Conservation (phyloP, 2,329 filamentous ascomycete species). For the Lanzia echinophila region DNA sequence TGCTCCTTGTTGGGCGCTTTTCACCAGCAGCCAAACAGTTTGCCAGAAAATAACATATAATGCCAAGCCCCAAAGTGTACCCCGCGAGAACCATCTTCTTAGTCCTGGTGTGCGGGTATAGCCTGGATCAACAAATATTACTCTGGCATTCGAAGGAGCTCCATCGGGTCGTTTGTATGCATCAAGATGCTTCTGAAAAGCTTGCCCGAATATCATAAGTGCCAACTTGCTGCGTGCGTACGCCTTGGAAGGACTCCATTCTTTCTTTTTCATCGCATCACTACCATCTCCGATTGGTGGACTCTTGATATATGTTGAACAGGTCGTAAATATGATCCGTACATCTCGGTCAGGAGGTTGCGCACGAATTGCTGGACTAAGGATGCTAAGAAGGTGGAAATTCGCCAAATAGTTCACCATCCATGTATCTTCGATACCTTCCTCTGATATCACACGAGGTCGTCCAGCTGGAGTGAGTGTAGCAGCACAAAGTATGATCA, state of each 20-base stretch:
- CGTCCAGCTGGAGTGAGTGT: slow-evolving; percentile 65
- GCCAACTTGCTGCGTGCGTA: slow-evolving; percentile 69
- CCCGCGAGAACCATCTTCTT: slow-evolving; percentile 78
- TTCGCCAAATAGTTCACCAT: slow-evolving; percentile 93
- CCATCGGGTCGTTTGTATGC: slow-evolving; percentile 78
- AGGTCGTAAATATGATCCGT: slow-evolving; percentile 77
- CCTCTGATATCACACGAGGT: slow-evolving; percentile 54
- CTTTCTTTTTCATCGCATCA: slow-evolving; percentile 36
- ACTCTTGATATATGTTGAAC: slow-evolving; percentile 78
- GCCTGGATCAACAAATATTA: slow-evolving; percentile 84
- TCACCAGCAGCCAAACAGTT: slow-evolving; percentile 80
- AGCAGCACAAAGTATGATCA: slow-evolving; percentile 81
- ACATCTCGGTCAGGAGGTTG: slow-evolving; percentile 94
- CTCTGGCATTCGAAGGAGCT: slow-evolving; percentile 72
- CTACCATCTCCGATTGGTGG: slow-evolving; percentile 54
- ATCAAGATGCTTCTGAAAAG: slow-evolving; percentile 88
- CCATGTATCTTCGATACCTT: slow-evolving; percentile 86
- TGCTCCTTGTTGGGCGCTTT: slow-evolving; percentile 74
- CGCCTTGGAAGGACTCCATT: slow-evolving; percentile 49
- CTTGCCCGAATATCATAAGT: slow-evolving; percentile 79
- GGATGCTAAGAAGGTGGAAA: slow-evolving; percentile 86
- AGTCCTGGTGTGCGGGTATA: slow-evolving; percentile 79
- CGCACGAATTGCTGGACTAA: slow-evolving; percentile 81
- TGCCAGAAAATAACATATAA: slow-evolving; percentile 74
- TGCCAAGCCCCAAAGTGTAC: slow-evolving; percentile 71